Conservation (phyloP, 208 protist genomes). For the Acanthamoeba royreba region DNA sequence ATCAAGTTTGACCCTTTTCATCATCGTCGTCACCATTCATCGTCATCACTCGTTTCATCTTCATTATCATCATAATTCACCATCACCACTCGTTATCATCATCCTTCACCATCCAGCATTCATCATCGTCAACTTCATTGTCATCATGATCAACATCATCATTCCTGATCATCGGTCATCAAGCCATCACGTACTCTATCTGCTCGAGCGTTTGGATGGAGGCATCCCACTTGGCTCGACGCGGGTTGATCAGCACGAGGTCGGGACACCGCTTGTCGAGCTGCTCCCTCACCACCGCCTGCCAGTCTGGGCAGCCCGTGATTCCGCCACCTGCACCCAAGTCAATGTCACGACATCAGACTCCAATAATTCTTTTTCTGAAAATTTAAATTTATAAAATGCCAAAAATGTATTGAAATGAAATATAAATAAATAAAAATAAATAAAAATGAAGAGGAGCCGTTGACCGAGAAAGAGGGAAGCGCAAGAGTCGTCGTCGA, state of each 20-base stretch:
- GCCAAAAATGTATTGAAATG: too few relatives aligned
- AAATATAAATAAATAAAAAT: too few relatives aligned
- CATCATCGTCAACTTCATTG: too few relatives aligned
- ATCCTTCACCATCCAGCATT: too few relatives aligned
- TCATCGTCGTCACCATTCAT: neutral
- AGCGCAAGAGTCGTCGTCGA: neutral
- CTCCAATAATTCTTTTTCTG: too few relatives aligned
- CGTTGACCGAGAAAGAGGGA: neutral
- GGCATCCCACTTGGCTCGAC: neutral
- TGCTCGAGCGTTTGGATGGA: neutral
- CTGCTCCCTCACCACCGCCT: neutral
- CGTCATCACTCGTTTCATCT: neutral
- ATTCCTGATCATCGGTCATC: too few relatives aligned
- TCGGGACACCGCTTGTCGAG: neutral
- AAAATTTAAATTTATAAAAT: too few relatives aligned
- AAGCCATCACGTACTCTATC: neutral
- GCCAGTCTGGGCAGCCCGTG: conserved; percentile 19
- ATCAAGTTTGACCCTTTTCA: too few relatives aligned
- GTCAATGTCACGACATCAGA: too few relatives aligned
- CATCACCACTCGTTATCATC: too few relatives aligned
- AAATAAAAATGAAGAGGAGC: neutral
- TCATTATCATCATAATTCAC: too few relatives aligned
- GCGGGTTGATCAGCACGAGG: neutral
- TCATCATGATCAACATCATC: too few relatives aligned
- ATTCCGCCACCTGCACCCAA: neutral